Percentiles rank a stretch among this genome's conserved stretches.
Evolutionary conservation across 352 stramenopile genomes (phyloP).

Genomic region (Pythium rhizo-oryzae): DNA sequence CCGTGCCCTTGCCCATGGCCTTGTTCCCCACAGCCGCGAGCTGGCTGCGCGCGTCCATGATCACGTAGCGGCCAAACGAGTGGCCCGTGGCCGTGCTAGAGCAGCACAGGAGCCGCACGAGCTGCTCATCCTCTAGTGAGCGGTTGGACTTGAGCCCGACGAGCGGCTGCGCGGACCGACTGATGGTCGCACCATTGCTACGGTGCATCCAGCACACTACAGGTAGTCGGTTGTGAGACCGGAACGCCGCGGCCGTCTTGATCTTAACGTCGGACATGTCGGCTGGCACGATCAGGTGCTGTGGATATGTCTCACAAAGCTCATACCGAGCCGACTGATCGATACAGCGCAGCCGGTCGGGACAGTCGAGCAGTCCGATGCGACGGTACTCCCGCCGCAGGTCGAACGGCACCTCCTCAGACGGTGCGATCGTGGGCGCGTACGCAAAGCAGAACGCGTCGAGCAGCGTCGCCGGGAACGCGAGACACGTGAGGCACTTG

Average conservation of each 20-base stretch:
- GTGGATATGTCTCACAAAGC: constrained; percentile 95
- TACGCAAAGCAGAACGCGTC: constrained; percentile 88
- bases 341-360: constrained; percentile 71
- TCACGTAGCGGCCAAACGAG: constrained; percentile 64
- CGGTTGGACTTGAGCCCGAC: constrained; percentile 81
- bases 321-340: constrained; percentile 78
- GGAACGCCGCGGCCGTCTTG: constrained; percentile 73
- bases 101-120: constrained; percentile 75
- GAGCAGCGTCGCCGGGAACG: constrained; percentile 69
- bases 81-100: constrained; percentile 38
- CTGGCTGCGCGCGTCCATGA: constrained; percentile 85
- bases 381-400: constrained; percentile 79
- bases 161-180: constrained; percentile 77
- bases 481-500: constrained; percentile 76
- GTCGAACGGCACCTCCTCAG: constrained; percentile 79
- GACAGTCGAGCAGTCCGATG: constrained; percentile 71
- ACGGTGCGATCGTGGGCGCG: constrained; percentile 68
- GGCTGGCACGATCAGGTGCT: constrained; percentile 91
- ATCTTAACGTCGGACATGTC: constrained; percentile 91
- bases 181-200: constrained; percentile 74
- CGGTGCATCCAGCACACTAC: constrained; percentile 81
- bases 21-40: constrained; percentile 87
- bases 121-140: constrained; percentile 74
- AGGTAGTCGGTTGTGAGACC: constrained; percentile 68
- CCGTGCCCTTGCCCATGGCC: constrained; percentile 94